Percentiles rank a stretch among this genome's conserved stretches.
Conservation (phyloP, 805 yeast genomes). For the Teunomyces kruisii region DNA sequence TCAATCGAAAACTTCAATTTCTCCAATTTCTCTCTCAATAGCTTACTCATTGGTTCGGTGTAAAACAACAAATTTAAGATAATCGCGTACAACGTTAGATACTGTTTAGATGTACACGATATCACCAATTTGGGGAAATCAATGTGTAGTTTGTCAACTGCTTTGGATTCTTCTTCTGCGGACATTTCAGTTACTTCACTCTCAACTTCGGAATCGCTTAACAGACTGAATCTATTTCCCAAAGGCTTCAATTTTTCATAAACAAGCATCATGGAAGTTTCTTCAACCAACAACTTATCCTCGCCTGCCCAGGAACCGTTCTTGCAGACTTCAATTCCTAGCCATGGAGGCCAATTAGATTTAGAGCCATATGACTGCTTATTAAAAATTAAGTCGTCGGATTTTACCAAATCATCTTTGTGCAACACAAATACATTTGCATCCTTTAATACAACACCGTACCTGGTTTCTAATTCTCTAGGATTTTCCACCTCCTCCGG, state of each 20-base stretch:
- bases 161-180: background rate
- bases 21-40: slow-evolving; percentile 57
- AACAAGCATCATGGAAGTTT: slow-evolving; percentile 60
- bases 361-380: slow-evolving; percentile 60
- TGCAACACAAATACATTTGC: slow-evolving; percentile 73
- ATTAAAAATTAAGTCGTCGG: slow-evolving; percentile 45
- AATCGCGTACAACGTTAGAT: slow-evolving; percentile 62
- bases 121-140: slow-evolving; percentile 71
- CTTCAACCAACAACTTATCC: slow-evolving; percentile 57
- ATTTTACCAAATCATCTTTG: slow-evolving; percentile 39
- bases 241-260: slow-evolving; percentile 46
- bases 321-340: slow-evolving; percentile 65
- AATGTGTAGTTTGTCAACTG: slow-evolving; percentile 43
- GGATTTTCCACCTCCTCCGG: slow-evolving; percentile 31
- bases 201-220: slow-evolving; percentile 6
- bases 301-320: slow-evolving; percentile 41
- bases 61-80: slow-evolving; percentile 65
- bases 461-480: slow-evolving; percentile 57
- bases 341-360: slow-evolving; percentile 85
- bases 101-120: slow-evolving; percentile 72
- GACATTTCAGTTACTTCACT: background rate
- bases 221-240: slow-evolving; percentile 14
- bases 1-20: slow-evolving; percentile 71
- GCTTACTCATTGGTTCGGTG: slow-evolving; percentile 66
- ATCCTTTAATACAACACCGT: slow-evolving; percentile 63